Percentiles rank a stretch among this genome's conserved stretches.
Conservation (phyloP, 2,329 filamentous ascomycete genomes). For the Metarhizium robertsii region DNA sequence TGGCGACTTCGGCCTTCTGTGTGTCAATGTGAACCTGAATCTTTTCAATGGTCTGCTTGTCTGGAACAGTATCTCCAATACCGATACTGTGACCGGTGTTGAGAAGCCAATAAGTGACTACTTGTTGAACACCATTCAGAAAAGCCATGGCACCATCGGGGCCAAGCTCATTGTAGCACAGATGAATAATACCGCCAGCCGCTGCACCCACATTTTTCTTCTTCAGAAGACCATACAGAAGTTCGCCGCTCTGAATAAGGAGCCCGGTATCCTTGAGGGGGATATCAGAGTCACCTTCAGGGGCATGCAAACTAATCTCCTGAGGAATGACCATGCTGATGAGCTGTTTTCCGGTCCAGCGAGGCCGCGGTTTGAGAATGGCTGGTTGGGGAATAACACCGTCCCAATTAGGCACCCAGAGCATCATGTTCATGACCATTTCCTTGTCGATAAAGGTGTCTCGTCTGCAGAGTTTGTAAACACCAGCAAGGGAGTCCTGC, state of each 20-base stretch:
- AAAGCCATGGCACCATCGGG: constrained; percentile 81
- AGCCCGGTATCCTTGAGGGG: constrained; percentile 69
- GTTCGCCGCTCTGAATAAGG: constrained; percentile 74
- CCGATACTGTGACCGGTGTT: constrained; percentile 97
- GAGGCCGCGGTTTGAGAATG: constrained; percentile 84
- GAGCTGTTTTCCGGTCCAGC: constrained; percentile 98
- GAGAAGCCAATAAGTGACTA: constrained; percentile 94
- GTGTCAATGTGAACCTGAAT: constrained; percentile 74
- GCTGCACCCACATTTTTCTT: constrained; percentile 94
- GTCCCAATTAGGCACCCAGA: constrained; percentile 98
- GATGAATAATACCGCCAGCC: constrained; percentile 84
- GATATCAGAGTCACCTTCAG: constrained; percentile 49
- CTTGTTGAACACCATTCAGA: constrained; percentile 89
- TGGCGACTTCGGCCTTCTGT: constrained; percentile 72
- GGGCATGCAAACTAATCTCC: constrained; percentile 70
- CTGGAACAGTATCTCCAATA: constrained; percentile 95
- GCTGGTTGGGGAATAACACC: constrained; percentile 86
- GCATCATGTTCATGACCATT: constrained; percentile 89
- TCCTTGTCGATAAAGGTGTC: constrained; percentile 88
- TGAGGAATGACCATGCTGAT: constrained; percentile 85
- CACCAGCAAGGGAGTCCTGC: constrained; percentile 91
- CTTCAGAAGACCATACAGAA: constrained; percentile 81
- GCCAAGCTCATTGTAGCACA: constrained; percentile 92
- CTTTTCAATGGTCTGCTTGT: constrained; percentile 71
- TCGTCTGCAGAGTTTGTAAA: constrained; percentile 91